These are phyloP conservation scores for Trichothecium sympodiale DNA, from an alignment of 2,329 filamentous ascomycete species.

Conservation along the genomic window DNA sequence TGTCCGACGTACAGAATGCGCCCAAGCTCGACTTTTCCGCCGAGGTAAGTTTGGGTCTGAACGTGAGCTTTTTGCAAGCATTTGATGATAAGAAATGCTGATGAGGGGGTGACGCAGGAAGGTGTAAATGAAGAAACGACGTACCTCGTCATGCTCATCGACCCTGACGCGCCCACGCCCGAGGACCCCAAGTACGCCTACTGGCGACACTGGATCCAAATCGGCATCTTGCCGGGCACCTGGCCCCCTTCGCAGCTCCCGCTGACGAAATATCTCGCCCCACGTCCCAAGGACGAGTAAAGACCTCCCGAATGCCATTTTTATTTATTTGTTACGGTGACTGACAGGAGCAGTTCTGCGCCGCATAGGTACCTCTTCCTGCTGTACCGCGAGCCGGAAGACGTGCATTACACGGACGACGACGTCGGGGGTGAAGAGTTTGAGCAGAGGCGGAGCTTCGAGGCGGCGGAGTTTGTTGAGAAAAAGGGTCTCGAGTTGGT, in stretches of 20 bases:
- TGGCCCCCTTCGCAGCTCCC: constrained; percentile 22
- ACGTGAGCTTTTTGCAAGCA: too few species aligned
- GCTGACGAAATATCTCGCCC: constrained; percentile 25
- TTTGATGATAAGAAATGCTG: too few species aligned
- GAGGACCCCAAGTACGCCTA: constrained; percentile 43
- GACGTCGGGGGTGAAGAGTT: constrained; percentile 37
- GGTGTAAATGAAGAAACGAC: constrained; percentile 11
- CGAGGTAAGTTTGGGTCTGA: too few species aligned
- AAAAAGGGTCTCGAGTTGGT: constrained; percentile 26
- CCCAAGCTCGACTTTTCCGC: constrained; percentile 25
- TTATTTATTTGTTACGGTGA: too few species aligned
- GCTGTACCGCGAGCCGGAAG: constrained; percentile 31
- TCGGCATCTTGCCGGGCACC: constrained; percentile 30
- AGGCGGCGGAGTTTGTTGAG: constrained; percentile 24
- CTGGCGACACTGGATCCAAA: constrained; percentile 43
- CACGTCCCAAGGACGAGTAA: constrained; percentile 8
- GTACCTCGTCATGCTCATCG: constrained; percentile 38
- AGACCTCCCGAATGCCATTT: constrained; percentile 10
- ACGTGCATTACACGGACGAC: too few species aligned
- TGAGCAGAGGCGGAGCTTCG: constrained; percentile 30
- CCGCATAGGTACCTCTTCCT: constrained; percentile 37
- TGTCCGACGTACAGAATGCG: constrained; percentile 21
- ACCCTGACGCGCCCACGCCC: constrained; percentile 44
- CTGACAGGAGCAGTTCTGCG: constrained; percentile 22
- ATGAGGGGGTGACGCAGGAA: background rate